A percentile compares a stretch with the other conserved stretches of the same genome.
Conservation (phyloP, 139 green algal genomes). For the Micromonas commoda region DNA sequence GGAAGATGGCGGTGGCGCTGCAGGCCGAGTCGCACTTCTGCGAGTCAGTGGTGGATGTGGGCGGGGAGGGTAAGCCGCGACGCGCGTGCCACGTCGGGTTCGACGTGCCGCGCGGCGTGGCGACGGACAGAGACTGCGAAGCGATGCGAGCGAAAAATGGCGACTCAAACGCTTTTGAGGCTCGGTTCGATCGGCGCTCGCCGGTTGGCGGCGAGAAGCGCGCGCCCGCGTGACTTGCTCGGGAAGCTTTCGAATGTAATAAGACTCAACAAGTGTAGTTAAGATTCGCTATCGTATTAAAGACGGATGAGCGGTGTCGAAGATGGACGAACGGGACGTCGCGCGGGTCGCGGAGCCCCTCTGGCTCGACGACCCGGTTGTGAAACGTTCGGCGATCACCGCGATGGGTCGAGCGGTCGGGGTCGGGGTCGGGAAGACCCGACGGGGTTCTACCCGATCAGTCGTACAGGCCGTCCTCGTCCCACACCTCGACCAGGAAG, state of each 20-base stretch:
- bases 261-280: too few relatives aligned
- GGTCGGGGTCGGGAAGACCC: too few relatives aligned
- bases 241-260: too few relatives aligned
- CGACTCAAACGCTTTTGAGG: background rate
- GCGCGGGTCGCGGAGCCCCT: too few relatives aligned
- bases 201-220: background rate
- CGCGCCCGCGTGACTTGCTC: too few relatives aligned
- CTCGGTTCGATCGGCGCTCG: too few relatives aligned
- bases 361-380: too few relatives aligned
- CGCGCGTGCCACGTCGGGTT: slow-evolving; percentile 3
- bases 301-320: too few relatives aligned
- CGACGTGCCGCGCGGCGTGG: background rate
- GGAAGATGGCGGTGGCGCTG: background rate
- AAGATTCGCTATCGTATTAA: too few relatives aligned
- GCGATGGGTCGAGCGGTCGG: too few relatives aligned
- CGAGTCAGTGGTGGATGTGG: background rate
- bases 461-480: slow-evolving; percentile 43
- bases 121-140: background rate
- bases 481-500: slow-evolving; percentile 42
- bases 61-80: background rate
- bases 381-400: too few relatives aligned
- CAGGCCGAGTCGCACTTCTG: background rate
- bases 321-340: too few relatives aligned
- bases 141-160: background rate
- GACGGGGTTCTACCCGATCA: background rate